Base-by-base conservation (phyloP, 148 eudicot species). In the Vaccinium corymbosum region DNA sequence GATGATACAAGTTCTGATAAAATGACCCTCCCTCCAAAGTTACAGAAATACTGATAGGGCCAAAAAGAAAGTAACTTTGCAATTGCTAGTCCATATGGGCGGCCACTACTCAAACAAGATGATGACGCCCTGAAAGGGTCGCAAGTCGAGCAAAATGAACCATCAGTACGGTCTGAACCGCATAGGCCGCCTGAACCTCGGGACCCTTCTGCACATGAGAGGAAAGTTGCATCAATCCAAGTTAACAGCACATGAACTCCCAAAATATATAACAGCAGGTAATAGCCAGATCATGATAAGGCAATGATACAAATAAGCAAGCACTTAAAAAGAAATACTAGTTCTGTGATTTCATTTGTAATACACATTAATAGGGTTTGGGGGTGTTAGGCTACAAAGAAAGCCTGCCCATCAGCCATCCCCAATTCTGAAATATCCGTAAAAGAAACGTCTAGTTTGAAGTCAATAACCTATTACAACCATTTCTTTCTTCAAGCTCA, bases 161-260 rank as follows among this genome's bases (percentile, higher is more conserved):
- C 71, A 83, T 87, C 83, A 90, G 82, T 88, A 90, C 22, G 92
- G 92, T 80, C 92, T 88, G 89, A 86, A 90, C 51, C 92, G 89
- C 86, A 84, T 88, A 0, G 92, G 92, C 80, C 92, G 87, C 88
- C 92, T 90, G 73, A 82, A 89, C 85, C 92, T 88, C 80, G 92
- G 92, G 71, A 88, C 86, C 87, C 92, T 88, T 85, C 92, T 90
- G 89, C 88, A 87, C n/a, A 66, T 17, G 38, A 71, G 77, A 76
- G 3, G 20, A 35, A 83, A 49, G 53, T 8, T 49, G 6, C 66
- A 53, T 76, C 49, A 87, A 83, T 76, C 3, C 55, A 13, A 71
- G 82, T 7, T 8, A 17, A 27, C 1, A 5, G 73, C 32, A 20
- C 32, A 35, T 16, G 2, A 46, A 29, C 29, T 29, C 42, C 56